Evolutionary conservation across 208 protist genomes (phyloP).

Genomic region (Trypanosoma congolense): DNA sequence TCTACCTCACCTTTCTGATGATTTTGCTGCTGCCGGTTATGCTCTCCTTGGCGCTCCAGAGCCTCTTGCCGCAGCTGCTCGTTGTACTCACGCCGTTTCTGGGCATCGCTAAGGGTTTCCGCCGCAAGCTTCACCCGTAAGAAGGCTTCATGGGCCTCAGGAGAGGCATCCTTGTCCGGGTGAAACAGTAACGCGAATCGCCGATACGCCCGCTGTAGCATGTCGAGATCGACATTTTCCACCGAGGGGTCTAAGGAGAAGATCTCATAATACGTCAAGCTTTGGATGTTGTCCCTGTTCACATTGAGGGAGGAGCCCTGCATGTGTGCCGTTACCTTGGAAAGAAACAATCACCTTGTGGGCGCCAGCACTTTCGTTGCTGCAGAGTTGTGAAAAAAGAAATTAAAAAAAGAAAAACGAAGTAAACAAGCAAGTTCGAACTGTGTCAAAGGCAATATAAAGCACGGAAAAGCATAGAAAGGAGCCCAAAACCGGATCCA

Average conservation of each 20-base stretch:
- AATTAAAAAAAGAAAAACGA: no score
- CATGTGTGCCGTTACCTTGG: slow-evolving; percentile 8
- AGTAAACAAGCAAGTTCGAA: no score
- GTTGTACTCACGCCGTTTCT: slow-evolving; percentile 39
- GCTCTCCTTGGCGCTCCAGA: slow-evolving; percentile 3
- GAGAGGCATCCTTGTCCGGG: slow-evolving; percentile 78
- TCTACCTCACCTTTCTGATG: slow-evolving; percentile 28
- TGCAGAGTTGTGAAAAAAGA: no score
- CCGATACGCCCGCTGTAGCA: slow-evolving; percentile 42
- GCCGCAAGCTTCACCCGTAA: slow-evolving; percentile 49
- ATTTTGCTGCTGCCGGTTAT: slow-evolving; percentile 25
- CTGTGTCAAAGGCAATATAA: no score
- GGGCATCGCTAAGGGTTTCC: slow-evolving; percentile 55
- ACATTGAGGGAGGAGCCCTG: slow-evolving; percentile 6
- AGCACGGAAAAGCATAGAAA: no score
- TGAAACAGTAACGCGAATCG: slow-evolving; percentile 75
- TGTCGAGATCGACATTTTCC: slow-evolving; percentile 11
- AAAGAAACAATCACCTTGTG: no score
- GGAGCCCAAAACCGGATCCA: no score
- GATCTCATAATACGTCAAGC: slow-evolving; percentile 58
- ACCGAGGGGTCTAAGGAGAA: slow-evolving; percentile 32
- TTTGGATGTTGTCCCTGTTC: slow-evolving; percentile 44
- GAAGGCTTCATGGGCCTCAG: slow-evolving; percentile 58
- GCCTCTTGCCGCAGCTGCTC: slow-evolving; percentile 7
- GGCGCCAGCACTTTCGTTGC: no score